Conservation (phyloP, 2,329 filamentous ascomycete genomes). For the Hypoxylon sp. region DNA sequence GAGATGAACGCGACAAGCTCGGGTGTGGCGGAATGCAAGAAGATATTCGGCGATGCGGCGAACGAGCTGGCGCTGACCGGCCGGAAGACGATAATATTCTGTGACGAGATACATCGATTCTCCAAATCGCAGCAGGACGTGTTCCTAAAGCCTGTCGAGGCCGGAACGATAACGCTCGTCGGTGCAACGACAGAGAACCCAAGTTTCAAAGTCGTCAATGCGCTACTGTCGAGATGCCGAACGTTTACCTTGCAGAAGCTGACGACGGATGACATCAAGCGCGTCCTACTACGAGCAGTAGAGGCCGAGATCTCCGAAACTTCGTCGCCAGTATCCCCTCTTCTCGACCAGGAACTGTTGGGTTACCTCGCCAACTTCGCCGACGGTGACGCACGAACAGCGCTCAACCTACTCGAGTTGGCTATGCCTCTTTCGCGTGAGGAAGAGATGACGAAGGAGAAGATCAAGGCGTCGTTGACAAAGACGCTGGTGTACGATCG, state of each 20-base stretch:
- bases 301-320: slow-evolving; percentile 59
- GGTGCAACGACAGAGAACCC: slow-evolving; percentile 98
- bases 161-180: slow-evolving; percentile 87
- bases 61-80: slow-evolving; percentile 83
- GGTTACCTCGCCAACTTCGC: slow-evolving; percentile 84
- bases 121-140: slow-evolving; percentile 93
- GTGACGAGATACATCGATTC: slow-evolving; percentile 95
- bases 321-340: slow-evolving; percentile 52
- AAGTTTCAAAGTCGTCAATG: slow-evolving; percentile 89
- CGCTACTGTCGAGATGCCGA: slow-evolving; percentile 85
- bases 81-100: slow-evolving; percentile 93
- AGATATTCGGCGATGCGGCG: slow-evolving; percentile 84
- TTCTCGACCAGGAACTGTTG: slow-evolving; percentile 81
- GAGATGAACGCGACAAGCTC: slow-evolving; percentile 95
- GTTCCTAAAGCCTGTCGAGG: slow-evolving; percentile 90
- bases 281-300: slow-evolving; percentile 80
- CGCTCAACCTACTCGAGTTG: slow-evolving; percentile 89
- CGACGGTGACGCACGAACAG: slow-evolving; percentile 92
- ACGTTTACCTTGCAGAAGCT: slow-evolving; percentile 88
- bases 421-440: slow-evolving; percentile 78
- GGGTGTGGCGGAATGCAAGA: slow-evolving; percentile 90
- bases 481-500: slow-evolving; percentile 95
- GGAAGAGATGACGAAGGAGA: slow-evolving; percentile 72
- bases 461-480: slow-evolving; percentile 83
- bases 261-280: slow-evolving; percentile 72